Conservation (phyloP, 2,329 filamentous ascomycete species). For the Aureobasidium sp. region DNA sequence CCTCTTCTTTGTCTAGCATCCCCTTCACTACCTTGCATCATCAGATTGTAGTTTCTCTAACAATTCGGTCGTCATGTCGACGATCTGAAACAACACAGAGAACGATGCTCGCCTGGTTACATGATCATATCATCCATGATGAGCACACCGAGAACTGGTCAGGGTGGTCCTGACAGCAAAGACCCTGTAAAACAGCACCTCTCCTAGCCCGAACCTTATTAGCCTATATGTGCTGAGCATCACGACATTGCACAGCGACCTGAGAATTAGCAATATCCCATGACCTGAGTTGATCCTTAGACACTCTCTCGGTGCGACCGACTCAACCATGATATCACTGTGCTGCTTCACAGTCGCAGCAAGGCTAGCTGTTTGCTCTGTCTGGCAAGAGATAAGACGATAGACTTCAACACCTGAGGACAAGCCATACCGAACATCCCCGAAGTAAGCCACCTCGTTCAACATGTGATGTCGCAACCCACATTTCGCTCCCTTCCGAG, state of each 20-base stretch:
- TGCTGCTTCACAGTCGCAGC: too few species aligned
- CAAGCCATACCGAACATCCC: not conserved
- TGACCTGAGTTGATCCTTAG: too few species aligned
- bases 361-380: too few species aligned
- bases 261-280: too few species aligned
- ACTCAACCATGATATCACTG: too few species aligned
- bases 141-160: too few species aligned
- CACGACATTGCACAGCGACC: not conserved
- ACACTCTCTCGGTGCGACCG: too few species aligned
- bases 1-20: not conserved
- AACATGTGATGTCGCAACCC: not conserved
- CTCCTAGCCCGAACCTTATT: not conserved
- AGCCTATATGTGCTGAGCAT: too few species aligned
- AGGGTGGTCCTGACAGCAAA: not conserved
- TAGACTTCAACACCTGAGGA: not conserved
- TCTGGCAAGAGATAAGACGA: not conserved
- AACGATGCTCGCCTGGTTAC: not conserved
- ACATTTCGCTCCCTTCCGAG: not conserved
- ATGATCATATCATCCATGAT: not conserved
- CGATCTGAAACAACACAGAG: not conserved
- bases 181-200: not conserved
- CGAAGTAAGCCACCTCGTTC: not conserved
- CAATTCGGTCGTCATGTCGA: not conserved
- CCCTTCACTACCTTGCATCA: not conserved
- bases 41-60: not conserved